These are phyloP conservation scores for Salix caprea DNA, from an alignment of 345 rosid species.

Conservation along the genomic window DNA sequence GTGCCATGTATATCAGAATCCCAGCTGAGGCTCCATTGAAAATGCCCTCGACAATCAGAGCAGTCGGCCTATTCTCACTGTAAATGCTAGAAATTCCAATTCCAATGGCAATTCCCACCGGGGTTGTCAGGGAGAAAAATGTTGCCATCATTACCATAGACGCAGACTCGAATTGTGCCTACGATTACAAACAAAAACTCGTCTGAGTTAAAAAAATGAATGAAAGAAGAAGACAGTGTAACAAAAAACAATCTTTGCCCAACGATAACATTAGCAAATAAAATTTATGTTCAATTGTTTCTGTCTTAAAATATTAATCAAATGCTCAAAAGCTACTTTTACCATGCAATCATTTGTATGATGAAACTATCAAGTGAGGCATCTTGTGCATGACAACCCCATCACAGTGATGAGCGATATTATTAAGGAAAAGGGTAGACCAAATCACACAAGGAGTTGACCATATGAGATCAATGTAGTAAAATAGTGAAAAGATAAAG, in stretches of 20 bases:
- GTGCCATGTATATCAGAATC: slow-evolving; percentile 71
- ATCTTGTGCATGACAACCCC: neutral
- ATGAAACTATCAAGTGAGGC: neutral
- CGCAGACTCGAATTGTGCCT: slow-evolving; percentile 51
- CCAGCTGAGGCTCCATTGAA: slow-evolving; percentile 67
- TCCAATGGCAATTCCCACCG: slow-evolving; percentile 60
- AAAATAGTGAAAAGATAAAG: neutral
- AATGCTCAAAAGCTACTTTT: no score
- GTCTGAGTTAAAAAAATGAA: neutral
- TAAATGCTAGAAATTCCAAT: slow-evolving; percentile 48
- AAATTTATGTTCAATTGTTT: neutral
- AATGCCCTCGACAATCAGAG: slow-evolving; percentile 54
- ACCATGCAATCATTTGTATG: no score
- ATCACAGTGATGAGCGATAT: neutral
- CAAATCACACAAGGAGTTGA: neutral
- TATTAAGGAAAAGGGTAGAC: neutral
- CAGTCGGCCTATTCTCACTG: slow-evolving; percentile 40
- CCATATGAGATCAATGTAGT: no score
- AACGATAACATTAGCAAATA: neutral
- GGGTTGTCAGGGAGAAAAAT: slow-evolving; percentile 68
- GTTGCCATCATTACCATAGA: slow-evolving; percentile 55
- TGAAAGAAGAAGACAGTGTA: neutral
- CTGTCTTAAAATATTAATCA: no score
- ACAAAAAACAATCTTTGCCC: neutral
- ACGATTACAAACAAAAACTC: neutral